Conservation (phyloP, 202 grass and related monocot genomes). For the Tripidium arundinaceum region DNA sequence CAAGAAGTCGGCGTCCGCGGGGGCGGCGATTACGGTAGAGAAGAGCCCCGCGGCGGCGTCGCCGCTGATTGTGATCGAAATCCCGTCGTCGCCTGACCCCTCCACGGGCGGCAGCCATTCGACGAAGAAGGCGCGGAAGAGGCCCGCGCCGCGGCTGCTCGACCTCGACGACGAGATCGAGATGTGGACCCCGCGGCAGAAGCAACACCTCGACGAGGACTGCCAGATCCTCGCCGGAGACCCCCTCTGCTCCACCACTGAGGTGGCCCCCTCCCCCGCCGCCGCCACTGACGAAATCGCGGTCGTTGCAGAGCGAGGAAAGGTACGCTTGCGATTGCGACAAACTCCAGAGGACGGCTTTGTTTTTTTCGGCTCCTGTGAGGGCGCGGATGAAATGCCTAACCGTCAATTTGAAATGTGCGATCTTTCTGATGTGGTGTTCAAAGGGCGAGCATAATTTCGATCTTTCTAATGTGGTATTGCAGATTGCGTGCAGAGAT, state of each 20-base stretch:
- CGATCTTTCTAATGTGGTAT: neutral
- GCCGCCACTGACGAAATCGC: constrained; percentile 34
- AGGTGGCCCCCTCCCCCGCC: neutral
- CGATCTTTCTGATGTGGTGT: neutral
- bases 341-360: neutral
- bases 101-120: neutral
- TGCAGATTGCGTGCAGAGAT: constrained; percentile 80
- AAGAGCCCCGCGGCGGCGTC: neutral
- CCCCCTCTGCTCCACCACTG: constrained; percentile 9
- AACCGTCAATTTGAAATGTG: neutral
- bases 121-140: constrained; percentile 11
- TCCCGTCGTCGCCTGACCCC: constrained; percentile 28
- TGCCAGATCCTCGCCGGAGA: constrained; percentile 59
- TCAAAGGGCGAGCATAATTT: neutral
- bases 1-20: neutral
- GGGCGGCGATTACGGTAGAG: neutral
- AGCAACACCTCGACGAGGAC: constrained; percentile 50
- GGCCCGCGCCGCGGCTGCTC: neutral
- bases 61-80: constrained; percentile 25
- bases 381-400: too few relatives aligned
- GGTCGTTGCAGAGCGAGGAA: constrained; percentile 60
- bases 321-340: constrained; percentile 43
- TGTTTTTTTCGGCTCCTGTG: too few relatives aligned
- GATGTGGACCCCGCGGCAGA: constrained; percentile 51
- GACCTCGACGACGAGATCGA: constrained; percentile 45